Evolutionary conservation across 345 rosid genomes (phyloP).

Genomic region (Crucihimalaya himalaica): DNA sequence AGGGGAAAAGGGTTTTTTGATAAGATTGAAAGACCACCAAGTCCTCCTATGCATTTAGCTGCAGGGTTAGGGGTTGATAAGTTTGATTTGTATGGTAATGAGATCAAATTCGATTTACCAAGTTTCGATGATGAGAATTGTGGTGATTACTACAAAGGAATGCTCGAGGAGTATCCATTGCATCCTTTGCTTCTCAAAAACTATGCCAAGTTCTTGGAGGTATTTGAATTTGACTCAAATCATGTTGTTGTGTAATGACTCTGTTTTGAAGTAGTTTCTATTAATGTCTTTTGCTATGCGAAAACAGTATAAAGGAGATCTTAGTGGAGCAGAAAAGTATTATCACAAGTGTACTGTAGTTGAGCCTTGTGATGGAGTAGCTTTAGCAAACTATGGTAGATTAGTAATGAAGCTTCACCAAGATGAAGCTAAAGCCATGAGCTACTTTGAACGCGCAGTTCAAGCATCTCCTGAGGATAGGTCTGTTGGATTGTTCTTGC

Average conservation of each 20-base stretch:
- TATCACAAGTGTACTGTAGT: constrained; percentile 62
- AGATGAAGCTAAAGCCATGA: constrained; percentile 57
- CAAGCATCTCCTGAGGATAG: constrained; percentile 68
- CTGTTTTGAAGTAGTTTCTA: constrained; percentile 12
- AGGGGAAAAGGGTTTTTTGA: not conserved
- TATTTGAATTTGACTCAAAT: constrained; percentile 10
- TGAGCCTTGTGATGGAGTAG: constrained; percentile 64
- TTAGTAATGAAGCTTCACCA: constrained; percentile 68
- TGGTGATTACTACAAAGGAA: constrained; percentile 54
- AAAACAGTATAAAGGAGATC: constrained; percentile 70
- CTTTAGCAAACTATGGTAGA: constrained; percentile 62
- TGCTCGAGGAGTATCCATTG: constrained; percentile 69
- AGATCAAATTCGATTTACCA: constrained; percentile 41
- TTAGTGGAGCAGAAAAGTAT: constrained; percentile 70
- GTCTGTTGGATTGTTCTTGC: constrained; percentile 38
- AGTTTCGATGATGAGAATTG: constrained; percentile 45
- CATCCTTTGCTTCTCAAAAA: constrained; percentile 70
- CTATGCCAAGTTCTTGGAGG: constrained; percentile 83
- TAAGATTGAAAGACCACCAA: constrained; percentile 45
- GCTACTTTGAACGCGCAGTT: constrained; percentile 66
- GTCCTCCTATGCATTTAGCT: constrained; percentile 74
- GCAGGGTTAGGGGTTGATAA: constrained; percentile 62
- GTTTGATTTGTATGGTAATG: constrained; percentile 38
- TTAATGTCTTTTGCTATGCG: not conserved
- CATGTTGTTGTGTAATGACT: not conserved